Evolutionary conservation across 768 basidiomycete species (phyloP), one percentile per base, ranked within the genome.

Genomic region (Saitozyma podzolica): DNA sequence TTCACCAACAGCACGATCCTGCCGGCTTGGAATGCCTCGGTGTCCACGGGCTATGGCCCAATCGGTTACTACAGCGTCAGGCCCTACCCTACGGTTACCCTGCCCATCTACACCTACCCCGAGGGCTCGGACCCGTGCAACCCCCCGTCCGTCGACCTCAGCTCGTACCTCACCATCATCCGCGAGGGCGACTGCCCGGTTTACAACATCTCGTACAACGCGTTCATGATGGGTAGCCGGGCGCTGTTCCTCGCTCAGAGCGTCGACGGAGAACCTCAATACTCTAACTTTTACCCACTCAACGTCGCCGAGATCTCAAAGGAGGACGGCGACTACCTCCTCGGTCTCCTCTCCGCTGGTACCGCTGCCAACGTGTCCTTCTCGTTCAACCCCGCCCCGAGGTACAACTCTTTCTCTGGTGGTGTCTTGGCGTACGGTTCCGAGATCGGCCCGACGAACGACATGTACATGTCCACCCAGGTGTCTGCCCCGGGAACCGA

Each of bases 51-150:
- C 20, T 67, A 76, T 58, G 70, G 72, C n/a, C 76, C 76, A 8
- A 69, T 78, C 65, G 65, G 83, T 10, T 88, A 89, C 75, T 86
- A 84, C 77, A 72, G 80, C 42, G 81, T 82, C 17, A 76, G 82
- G 63, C 84, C 86, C 14, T 77, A 87, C 55, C 74, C 82, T 0
- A 74, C 85, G 41, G 80, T 77, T 1, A 83, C 81, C 0, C 77
- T 83, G 16, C 78, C 84, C 3, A 83, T 85, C 0, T 83, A 88
- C 56, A 86, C 85, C 9, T 85, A 86, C 66, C 82, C 84, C 3
- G 83, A 83, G 5, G 79, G 85, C 1, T 82, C 85, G 68, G 86
- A 87, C 65, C 87, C 85, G 0, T 90, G 88, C 78, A 81, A 85
- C 3, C 80, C 87, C 0, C 84, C 87, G 42, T 84, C 84, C 0